Base-by-base conservation (phyloP, 1,284 basidiomycete genomes). In the Ustilago cynodontis region DNA sequence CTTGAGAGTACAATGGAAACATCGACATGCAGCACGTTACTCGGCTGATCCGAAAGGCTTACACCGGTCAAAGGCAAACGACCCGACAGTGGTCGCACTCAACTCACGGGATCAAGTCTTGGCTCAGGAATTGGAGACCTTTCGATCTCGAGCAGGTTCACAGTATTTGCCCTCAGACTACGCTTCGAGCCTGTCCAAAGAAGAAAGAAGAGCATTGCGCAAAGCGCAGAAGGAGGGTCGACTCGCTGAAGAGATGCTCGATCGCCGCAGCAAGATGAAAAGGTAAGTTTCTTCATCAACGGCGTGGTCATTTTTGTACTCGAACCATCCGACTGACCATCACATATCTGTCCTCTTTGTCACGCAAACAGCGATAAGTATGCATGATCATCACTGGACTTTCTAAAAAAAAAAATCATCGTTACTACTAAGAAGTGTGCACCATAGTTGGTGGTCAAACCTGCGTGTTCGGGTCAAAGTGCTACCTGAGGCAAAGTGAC, bases 211-310 rank as follows among this genome's bases (percentile, higher is more conserved):
- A 49, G 78, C 80, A 18, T 72, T 82, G 41, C 68, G 79, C 56
- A 79, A 74, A 35, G 79, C 71, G 7, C 67, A 81, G 33, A 82
- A 80, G 45, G 77, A 83, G 49, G 82, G 82, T 11, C 63, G 82
- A n/a, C 66, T 83, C 2, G 79, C 79, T 20, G 82, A 83, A 59
- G 82, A 77, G 52, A 81, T 82, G 82, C 79, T 83, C 16, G 78
- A 83, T 33, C 72, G 80, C 6, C 73, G 82, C 16, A 72, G 67
- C 10, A 77, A 70, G 65, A 63, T 80, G 55, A 83, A 83, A 62
- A 83, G 82, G 54, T 56, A 39, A 29, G 54, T 29, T n/a, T 28
- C n/a, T 20, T 22, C n/a, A 9, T 45, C 57, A 39, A 64, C n/a
- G 24, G 10, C 20, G 9, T 18, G 20, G 5, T 3, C 24, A 18